Base-by-base conservation (phyloP, 1,284 basidiomycete genomes). In the Porogramme epimiltina region DNA sequence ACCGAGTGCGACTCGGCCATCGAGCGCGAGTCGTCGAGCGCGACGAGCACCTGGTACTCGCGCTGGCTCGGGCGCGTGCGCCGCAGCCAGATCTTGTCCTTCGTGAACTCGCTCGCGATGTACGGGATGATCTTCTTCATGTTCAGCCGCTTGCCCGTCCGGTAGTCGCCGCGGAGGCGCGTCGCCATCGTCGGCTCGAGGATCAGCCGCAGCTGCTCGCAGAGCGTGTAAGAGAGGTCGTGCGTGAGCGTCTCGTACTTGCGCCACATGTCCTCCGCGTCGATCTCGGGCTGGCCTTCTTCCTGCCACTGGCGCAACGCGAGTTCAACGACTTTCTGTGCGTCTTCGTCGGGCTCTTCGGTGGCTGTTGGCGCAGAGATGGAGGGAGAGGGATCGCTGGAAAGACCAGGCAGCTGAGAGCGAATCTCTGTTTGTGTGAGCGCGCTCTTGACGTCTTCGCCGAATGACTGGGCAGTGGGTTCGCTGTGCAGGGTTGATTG, bases 61-160 rank as follows among this genome's bases (percentile, higher is more conserved):
- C 97, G 85, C 65, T 93, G 86, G 63, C 91, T 93, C 0, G 97
- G 96, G 54, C 92, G 87, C 4, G 95, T 98, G 25, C 97, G 84
- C 24, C 97, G 87, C 28, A 99, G 78, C 97, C 97, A 99, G 63
- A 99, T 99, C 75, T 97, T 97, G 80, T 99, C 97, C 72, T 99
- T 99, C 51, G 95, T 98, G 75, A 95, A 99, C 74, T 99, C 97
- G 70, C 91, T 94, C 9, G 97, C 97, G 61, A 99, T 96, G 77
- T 98, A 99, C 2, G 93, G 88, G 51, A 99, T 95, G 69, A 99
- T 95, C 77, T 97, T 97, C 70, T 96, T 94, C 96, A 99, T 98
- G 73, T 99, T 99, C 42, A 99, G 83, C 22, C 97, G 83, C 74
- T 99, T 99, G 47, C 97, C 97, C 0, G 93, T 98, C 41, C 96